Base-by-base conservation (phyloP, 495 filamentous ascomycete species). In the Penicillium nucicola region DNA sequence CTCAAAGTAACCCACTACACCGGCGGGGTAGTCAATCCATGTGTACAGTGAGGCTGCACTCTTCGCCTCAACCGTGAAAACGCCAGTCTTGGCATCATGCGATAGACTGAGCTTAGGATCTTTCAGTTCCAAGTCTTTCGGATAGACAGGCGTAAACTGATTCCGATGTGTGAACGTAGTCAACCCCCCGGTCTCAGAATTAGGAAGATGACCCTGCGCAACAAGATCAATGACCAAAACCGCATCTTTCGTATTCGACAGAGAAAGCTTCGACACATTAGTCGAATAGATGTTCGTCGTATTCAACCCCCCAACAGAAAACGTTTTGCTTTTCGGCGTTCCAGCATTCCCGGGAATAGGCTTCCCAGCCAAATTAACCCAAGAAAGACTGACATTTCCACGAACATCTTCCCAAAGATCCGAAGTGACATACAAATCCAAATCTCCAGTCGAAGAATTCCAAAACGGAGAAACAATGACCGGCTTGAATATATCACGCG, bases 391-490 rank as follows among this genome's bases (percentile, higher is more conserved):
- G 19, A 76, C 66, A 2, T 48, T 62, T 1, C 73, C 73, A 14
- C 46, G 45, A 8, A 55, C 66, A 7, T 57, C 42, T 13, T 67
- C 58, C 73, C 73, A 76, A 1, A 76, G 61, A 49, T 76, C 73
- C 0, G 73, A 75, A 0, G 60, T 85, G 14, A 83, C 84, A 47
- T 84, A 85, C 20, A 87, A 63, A 11, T 80, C 67, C 18, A 88
- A 60, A 39, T 78, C 63, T 0, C 78, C 75, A 0, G 75, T 79
- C 0, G 76, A 72, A 28, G 70, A 60, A 52, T 88, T 79, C 70
- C 77, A 84, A 57, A 80, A 84, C 0, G 83, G 80, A 12, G 81
- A 78, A 31, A 86, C 67, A 44, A 87, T 83, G 44, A 86, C 67
- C 0, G 75, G 72, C 45, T 80, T 64, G 59, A 83, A 88, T 36